Base-by-base conservation (phyloP, 306 rosid species). In the Bauhinia variegata region DNA sequence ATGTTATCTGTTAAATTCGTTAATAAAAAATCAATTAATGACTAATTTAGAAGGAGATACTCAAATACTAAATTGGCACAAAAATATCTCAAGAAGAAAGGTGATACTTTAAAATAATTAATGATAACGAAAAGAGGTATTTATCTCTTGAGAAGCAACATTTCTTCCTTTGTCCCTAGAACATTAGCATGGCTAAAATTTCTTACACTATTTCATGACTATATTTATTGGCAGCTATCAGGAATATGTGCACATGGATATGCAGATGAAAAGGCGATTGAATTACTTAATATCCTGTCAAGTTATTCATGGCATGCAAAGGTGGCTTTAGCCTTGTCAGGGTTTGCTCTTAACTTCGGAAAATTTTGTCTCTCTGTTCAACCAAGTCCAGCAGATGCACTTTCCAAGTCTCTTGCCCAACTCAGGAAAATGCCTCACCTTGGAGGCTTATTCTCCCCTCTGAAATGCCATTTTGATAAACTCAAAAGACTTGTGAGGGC, bases 271-370 rank as follows among this genome's bases (percentile, higher is more conserved):
- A 73, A 78, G 14, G 74, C 89, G 7, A 51, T 82, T 66, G 77
- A 52, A 31, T 32, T 82, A 34, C 63, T 84, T 70, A 78, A 83
- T 70, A 68, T 48, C 32, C 81, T 87, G 12, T 65, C 88, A 5
- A 75, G 47, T 68, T 84, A 79, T 59, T 51, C 83, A 17, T 84
- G 89, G 89, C 86, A 87, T 54, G 78, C 88, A 32, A 87, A 87
- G 78, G 79, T 82, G 72, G 93, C 70, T 60, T 48, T 84, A 16
- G 8, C 79, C 11, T 38, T 87, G 11, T 86, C 86, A 5, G 86
- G 83, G 4, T 82, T 82, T 59, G 54, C 85, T 30, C 76, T 76
- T 32, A 73, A 48, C 65, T 78, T 70, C 47, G 86, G 88, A 16
- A 86, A 87, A 49, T 75, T 82, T 65, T 80, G 88, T 86, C 93